Evolutionary conservation across 805 yeast genomes (phyloP).

Genomic region (Teunomyces barrocoloradensis): DNA sequence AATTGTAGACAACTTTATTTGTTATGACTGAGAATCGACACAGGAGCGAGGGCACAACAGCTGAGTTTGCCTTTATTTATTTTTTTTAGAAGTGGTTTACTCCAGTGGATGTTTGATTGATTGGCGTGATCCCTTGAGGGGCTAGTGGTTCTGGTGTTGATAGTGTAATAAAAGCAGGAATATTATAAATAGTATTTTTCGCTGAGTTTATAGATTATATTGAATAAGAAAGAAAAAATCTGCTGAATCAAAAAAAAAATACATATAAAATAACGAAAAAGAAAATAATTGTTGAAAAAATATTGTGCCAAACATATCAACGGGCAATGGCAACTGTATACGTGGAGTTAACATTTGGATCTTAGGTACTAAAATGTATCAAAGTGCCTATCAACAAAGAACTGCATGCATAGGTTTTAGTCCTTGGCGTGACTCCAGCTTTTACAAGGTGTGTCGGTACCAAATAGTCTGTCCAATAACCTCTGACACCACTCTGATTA

Average conservation of each 20-base stretch:
- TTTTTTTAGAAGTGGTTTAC: background rate
- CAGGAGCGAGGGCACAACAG: background rate
- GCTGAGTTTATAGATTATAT: slow-evolving; percentile 3
- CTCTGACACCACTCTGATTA: slow-evolving; percentile 2
- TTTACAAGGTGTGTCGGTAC: background rate
- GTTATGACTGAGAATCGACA: slow-evolving; percentile 4
- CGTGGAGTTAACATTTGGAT: background rate
- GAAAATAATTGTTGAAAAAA: background rate
- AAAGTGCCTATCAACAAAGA: background rate
- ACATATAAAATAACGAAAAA: background rate
- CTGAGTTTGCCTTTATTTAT: background rate
- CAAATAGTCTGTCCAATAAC: background rate
- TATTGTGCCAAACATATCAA: background rate
- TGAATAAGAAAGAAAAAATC: slow-evolving; percentile 2
- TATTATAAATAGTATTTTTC: slow-evolving; percentile 4
- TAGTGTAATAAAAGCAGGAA: slow-evolving; percentile 1
- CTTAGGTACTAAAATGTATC: background rate
- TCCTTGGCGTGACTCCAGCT: background rate
- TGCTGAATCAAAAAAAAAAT: slow-evolving; percentile 2
- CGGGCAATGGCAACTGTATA: slow-evolving; percentile 3
- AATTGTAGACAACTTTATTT: slow-evolving; percentile 1
- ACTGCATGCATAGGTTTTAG: background rate
- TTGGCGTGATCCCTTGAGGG: slow-evolving; percentile 1
- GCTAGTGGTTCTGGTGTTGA: background rate
- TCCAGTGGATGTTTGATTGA: slow-evolving; percentile 1